Base-by-base conservation (phyloP, 2,329 filamentous ascomycete species). In the Fusarium napiforme region DNA sequence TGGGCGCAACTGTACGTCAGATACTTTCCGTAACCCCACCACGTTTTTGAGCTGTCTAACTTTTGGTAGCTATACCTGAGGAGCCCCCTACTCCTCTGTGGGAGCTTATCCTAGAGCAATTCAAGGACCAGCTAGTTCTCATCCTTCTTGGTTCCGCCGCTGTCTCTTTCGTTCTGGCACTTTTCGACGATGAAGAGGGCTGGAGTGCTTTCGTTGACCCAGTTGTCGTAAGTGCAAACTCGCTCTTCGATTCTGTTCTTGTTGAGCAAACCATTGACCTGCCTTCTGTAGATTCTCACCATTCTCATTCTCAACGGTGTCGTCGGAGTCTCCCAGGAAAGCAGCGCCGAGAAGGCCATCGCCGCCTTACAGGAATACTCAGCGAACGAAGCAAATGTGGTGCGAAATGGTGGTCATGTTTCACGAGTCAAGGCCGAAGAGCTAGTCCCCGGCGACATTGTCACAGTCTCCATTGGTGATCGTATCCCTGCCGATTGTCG, bases 131-230 rank as follows among this genome's bases (percentile, higher is more conserved):
- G 84, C 90, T 99, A 53, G 96, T 99, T 76, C 89, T 99, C 60
- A 99, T 99, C 77, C 88, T 99, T 28, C 89, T 99, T 56, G 96
- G 91, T 61, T 98, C 96, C 42, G 96, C 96, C 16, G 94, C 93
- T 26, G 92, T 99, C 40, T 98, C 96, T 5, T 98, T 99, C 81
- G 91, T 95, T 32, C 87, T 99, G 71, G 96, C 96, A 32, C 88
- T 99, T 18, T 95, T 99, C 77, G 96, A 99, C 82, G 93, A 96
- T 49, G 93, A 93, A 70, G 94, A 95, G 78, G 96, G 95, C 78
- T 98, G 95, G 95, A 95, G 95, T 73, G 96, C 96, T 40, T 99
- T 99, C 82, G 96, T 99, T 68, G 96, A 99, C 82, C 96, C 96
- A 60, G 90, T 90, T 72, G 96, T 99, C 83, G 94, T 97, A 90